Base-by-base conservation (phyloP, 176 grass and related monocot genomes). In the Phoenix dactylifera region DNA sequence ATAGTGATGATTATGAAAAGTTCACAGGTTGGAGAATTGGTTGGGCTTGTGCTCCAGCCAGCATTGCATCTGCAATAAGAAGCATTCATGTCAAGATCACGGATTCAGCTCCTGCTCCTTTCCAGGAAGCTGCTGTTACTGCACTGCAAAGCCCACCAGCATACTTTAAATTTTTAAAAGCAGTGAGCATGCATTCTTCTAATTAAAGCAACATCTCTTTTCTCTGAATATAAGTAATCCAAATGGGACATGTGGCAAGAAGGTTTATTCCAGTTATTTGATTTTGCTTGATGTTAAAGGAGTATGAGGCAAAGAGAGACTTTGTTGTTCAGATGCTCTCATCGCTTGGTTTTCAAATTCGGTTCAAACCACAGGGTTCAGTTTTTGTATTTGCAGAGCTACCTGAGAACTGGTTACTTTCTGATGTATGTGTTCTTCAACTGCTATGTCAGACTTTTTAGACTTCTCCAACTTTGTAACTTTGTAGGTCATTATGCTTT, bases 91-190 rank as follows among this genome's bases (percentile, higher is more conserved):
- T 87, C 51, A 90, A 87, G 53, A 55, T 96, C 55, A 90, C 83
- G 22, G 91, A 96, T 82, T 96, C 91, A 68, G 91, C 91, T 65
- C 83, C 91, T 82, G 80, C 91, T 16, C 91, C 91, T 54, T 96
- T 96, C 80, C 91, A 96, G 78, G 86, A 96, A 85, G 86, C 91
- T 57, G 91, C 91, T 1, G 67, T 96, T 58, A 51, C 61, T 49
- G 86, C 91, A 0, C 64, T 96, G 72, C 65, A 55, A 53, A 90
- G 83, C 62, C 74, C 74, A 22, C 67, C 65, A 0, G 67, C 62
- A 48, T 96, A 85, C 51, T 90, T 87, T 57, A 18, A 49, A 49
- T 85, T 86, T 57, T 58, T 96, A 63, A 96, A 69, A 90, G 74
- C 71, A 50, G 91, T 96, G 65, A 87, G 62, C 28, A 55, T 32